Evolutionary conservation across 2,329 filamentous ascomycete species (phyloP).

Genomic region (Colletotrichum neosansevieriae): DNA sequence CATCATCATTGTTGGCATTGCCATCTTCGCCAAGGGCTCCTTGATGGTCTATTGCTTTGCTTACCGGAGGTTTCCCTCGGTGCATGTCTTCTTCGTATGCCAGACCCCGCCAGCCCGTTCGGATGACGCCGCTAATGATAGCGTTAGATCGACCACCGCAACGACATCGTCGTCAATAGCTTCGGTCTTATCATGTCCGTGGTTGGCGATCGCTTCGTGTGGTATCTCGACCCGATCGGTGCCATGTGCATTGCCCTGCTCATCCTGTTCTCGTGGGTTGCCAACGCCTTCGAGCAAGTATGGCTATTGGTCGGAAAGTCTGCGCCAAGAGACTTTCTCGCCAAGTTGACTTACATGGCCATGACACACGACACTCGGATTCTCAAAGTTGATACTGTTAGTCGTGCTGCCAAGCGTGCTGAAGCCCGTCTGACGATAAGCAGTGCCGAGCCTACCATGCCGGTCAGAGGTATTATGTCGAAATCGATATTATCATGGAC

Average conservation of each 20-base stretch:
- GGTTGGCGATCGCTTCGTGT: slow-evolving; percentile 63
- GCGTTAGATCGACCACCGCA: slow-evolving; percentile 63
- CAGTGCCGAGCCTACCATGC: slow-evolving; percentile 71
- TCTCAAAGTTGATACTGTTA: slow-evolving; percentile 67
- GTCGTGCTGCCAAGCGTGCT: slow-evolving; percentile 25
- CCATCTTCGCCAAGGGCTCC: slow-evolving; percentile 64
- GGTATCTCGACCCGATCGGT: slow-evolving; percentile 72
- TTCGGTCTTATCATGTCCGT: slow-evolving; percentile 69
- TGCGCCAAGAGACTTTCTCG: slow-evolving; percentile 68
- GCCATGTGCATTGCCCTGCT: slow-evolving; percentile 71
- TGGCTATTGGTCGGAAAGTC: slow-evolving; percentile 72
- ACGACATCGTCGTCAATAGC: slow-evolving; percentile 67
- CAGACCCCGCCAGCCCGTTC: neutral
- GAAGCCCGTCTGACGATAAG: slow-evolving; percentile 27
- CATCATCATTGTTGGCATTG: slow-evolving; percentile 65
- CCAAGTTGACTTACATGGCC: slow-evolving; percentile 67
- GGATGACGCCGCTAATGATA: slow-evolving; percentile 25
- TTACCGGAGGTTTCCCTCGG: slow-evolving; percentile 65
- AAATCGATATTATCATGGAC: slow-evolving; percentile 72
- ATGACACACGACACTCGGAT: slow-evolving; percentile 67
- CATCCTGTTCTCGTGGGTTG: slow-evolving; percentile 71
- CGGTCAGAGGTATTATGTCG: slow-evolving; percentile 71
- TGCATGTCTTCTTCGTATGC: slow-evolving; percentile 65
- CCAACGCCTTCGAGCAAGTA: slow-evolving; percentile 72
- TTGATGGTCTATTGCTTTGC: slow-evolving; percentile 67